These are phyloP conservation scores for Thoreauomyces humboldtii DNA, from an alignment of 192 early-diverging fungal genomes.

Conservation along the genomic window DNA sequence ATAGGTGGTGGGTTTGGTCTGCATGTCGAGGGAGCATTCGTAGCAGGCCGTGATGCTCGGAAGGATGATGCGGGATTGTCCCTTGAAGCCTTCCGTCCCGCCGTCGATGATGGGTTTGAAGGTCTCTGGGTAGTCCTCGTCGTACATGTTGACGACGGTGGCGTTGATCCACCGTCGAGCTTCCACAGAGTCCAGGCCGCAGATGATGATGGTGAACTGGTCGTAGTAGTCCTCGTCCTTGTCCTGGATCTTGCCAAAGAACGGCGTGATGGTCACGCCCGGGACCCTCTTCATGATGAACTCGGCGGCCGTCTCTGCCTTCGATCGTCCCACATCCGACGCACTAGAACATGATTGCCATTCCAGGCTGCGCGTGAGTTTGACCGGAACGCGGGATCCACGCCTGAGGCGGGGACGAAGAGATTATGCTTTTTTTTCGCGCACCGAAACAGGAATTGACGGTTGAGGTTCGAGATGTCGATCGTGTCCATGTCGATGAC, in stretches of 20 bases:
- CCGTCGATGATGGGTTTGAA: constrained; percentile 92
- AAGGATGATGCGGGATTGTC: constrained; percentile 89
- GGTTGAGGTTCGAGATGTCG: constrained; percentile 95
- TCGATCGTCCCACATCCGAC: constrained; percentile 84
- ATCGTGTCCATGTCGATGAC: constrained; percentile 98
- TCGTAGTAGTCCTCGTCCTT: constrained; percentile 91
- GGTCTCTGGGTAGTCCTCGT: constrained; percentile 67
- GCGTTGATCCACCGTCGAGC: constrained; percentile 98
- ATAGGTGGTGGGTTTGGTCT: constrained; percentile 82
- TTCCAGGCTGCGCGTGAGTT: too few species aligned
- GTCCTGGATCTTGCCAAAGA: constrained; percentile 92
- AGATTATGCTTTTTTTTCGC: too few species aligned
- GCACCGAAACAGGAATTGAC: constrained; percentile 95
- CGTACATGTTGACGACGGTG: constrained; percentile 72
- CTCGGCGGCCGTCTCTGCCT: constrained; percentile 74
- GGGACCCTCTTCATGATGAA: constrained; percentile 81
- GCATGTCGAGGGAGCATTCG: constrained; percentile 93
- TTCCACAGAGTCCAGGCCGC: constrained; percentile 92
- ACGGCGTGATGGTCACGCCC: constrained; percentile 74
- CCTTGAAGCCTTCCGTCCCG: constrained; percentile 95
- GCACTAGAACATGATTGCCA: too few species aligned
- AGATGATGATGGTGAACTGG: constrained; percentile 84
- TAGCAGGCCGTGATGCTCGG: constrained; percentile 87
- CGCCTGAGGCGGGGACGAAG: too few species aligned
- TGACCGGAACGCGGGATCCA: too few species aligned